Evolutionary conservation across 2,329 filamentous ascomycete genomes (phyloP), one percentile per base, ranked within the genome.

Genomic region (Mollisia scopiformis): DNA sequence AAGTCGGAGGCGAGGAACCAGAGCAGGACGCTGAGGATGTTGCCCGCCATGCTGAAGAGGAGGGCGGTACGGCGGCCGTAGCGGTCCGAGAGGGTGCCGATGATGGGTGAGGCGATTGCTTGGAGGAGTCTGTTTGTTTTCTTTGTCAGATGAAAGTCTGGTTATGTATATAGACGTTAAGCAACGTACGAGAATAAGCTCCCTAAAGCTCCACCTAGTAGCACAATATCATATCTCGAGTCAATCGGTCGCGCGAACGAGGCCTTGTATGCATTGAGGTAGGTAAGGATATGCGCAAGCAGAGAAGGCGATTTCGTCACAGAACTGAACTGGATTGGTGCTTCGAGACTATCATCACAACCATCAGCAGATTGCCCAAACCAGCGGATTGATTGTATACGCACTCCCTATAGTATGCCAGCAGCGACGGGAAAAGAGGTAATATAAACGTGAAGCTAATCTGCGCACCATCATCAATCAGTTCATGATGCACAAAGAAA

Each of bases 1-100:
- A 99, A 99, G 77, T 98, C 94, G 57, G 91, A 90, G 0, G 95
- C 95, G 47, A 89, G 85, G 8, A 97, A 92, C 95, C 95, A 99
- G 13, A 99, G 86, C 28, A 96, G 87, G 8, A 99, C 95, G 23
- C 92, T 96, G 55, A 96, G 78, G 55, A 97, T 93, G 75, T 99
- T 99, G 41, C 95, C 95, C 4, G 82, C 78, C 95, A 99, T 98
- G 69, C 91, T 94, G 77, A 89, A 91, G 23, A 99, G 85, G 53
- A 99, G 84, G 19, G 95, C 94, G 1, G 87, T 92, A 55, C 94
- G 85, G 47, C 94, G 89, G 70, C 95, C 95, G 82, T 96, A 88
- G 63, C 84, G 88, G 77, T 99, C 95, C 27, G 93, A 97, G 13
- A 98, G 84, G 1, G 81, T 86, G 57, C 95, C 95, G 61, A 99